Conservation (phyloP, 768 basidiomycete genomes). For the Myochromella boudieri region DNA sequence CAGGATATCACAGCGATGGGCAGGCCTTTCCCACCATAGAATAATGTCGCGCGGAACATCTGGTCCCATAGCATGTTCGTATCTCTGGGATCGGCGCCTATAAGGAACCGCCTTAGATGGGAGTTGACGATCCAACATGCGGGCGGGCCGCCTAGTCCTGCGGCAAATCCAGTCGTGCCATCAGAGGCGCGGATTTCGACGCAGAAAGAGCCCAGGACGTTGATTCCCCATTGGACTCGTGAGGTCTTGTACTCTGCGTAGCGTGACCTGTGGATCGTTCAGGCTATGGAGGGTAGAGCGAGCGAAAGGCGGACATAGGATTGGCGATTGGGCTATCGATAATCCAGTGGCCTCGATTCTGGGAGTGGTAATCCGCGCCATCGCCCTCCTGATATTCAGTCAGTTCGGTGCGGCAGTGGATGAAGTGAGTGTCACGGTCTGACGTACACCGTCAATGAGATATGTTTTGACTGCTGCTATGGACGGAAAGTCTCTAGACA, state of each 20-base stretch:
- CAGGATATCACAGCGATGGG: constrained; percentile 29
- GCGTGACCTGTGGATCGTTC: constrained; percentile 2
- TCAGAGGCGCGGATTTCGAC: constrained; percentile 28
- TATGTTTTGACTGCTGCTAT: constrained; percentile 13
- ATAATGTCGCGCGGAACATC: constrained; percentile 29
- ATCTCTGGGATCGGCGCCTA: constrained; percentile 28
- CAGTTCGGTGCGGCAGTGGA: background rate
- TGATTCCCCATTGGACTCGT: constrained; percentile 26
- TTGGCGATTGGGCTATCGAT: constrained; percentile 23
- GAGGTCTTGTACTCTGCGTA: constrained; percentile 28
- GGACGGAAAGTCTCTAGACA: constrained; percentile 8
- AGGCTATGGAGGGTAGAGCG: background rate
- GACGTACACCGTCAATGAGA: constrained; percentile 5
- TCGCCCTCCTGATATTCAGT: constrained; percentile 5
- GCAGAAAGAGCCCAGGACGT: constrained; percentile 29
- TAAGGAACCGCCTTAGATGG: constrained; percentile 28
- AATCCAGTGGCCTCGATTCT: constrained; percentile 26
- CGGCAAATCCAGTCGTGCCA: constrained; percentile 29
- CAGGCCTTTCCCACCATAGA: constrained; percentile 30
- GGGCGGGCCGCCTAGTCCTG: constrained; percentile 30
- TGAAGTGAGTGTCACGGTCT: background rate
- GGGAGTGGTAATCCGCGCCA: constrained; percentile 13
- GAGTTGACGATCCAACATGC: constrained; percentile 30
- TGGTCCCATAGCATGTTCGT: constrained; percentile 29
- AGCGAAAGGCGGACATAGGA: background rate